Percentiles rank a stretch among this genome's conserved stretches.
phyloP scores from a whole-genome alignment of 2,329 filamentous ascomycete species.

The Colletotrichum tropicicola region DNA sequence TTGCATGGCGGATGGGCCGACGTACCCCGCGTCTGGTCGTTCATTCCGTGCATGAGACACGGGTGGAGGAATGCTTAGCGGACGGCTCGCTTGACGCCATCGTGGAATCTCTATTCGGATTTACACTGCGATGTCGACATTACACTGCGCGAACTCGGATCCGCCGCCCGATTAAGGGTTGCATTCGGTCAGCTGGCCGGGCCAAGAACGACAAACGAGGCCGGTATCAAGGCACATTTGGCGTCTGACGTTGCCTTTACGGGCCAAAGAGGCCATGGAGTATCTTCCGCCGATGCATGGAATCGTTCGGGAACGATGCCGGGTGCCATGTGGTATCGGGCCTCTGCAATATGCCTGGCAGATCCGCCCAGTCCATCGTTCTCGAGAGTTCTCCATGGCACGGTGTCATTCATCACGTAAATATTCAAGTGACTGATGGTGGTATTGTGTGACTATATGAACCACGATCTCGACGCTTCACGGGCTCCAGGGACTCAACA shows the following conservation, averaged over 20 bases:
- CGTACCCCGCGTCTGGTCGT: conserved; percentile 2
- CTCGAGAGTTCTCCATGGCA: background rate
- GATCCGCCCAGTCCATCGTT: background rate
- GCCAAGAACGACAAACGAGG: background rate
- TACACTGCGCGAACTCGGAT: conserved; percentile 1
- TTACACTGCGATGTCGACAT: no score
- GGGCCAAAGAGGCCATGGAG: background rate
- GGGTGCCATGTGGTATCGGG: background rate
- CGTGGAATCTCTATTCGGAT: no score
- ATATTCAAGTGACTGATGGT: no score
- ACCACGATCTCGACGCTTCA: background rate
- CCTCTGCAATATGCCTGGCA: background rate
- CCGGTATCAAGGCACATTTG: background rate
- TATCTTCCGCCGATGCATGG: background rate
- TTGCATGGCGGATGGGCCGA: background rate
- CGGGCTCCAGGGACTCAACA: background rate
- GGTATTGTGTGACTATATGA: background rate
- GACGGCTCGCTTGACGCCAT: background rate
- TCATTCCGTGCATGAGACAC: background rate
- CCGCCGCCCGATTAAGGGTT: conserved; percentile 4
- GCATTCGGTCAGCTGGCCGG: background rate
- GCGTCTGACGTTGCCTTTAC: background rate
- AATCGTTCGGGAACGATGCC: background rate
- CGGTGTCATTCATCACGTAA: background rate
- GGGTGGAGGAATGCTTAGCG: background rate